Conservation (phyloP, 2,329 filamentous ascomycete species). For the Aspergillus sp. region DNA sequence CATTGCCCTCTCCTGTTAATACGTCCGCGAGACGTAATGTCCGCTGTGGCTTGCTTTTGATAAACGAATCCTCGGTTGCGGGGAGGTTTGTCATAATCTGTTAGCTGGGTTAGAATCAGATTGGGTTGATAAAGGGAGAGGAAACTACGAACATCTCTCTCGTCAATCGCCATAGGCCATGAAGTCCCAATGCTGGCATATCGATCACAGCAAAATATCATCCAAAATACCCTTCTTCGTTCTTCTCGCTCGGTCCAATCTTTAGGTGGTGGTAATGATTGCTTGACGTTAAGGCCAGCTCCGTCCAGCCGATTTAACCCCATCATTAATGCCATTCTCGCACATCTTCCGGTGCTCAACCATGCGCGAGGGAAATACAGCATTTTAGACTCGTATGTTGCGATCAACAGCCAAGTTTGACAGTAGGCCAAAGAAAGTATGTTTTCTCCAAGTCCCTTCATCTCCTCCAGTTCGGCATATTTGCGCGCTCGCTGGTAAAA, state of each 20-base stretch:
- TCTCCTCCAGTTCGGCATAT: slow-evolving; percentile 81
- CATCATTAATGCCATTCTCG: slow-evolving; percentile 85
- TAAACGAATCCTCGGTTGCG: slow-evolving; percentile 74
- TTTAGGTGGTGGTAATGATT: slow-evolving; percentile 74
- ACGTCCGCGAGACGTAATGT: slow-evolving; percentile 56
- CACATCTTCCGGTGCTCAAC: slow-evolving; percentile 79
- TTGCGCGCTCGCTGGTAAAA: slow-evolving; percentile 88
- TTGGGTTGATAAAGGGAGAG: background rate
- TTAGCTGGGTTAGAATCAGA: slow-evolving; percentile 12
- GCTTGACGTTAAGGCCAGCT: slow-evolving; percentile 78
- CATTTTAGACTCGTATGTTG: slow-evolving; percentile 88
- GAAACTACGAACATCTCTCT: slow-evolving; percentile 59
- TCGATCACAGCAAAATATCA: slow-evolving; percentile 81
- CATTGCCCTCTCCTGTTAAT: slow-evolving; percentile 60
- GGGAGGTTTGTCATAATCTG: slow-evolving; percentile 78
- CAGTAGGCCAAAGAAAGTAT: slow-evolving; percentile 81
- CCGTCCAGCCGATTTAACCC: slow-evolving; percentile 84
- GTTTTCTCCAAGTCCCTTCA: slow-evolving; percentile 85
- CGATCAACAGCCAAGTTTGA: slow-evolving; percentile 74
- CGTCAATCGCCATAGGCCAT: slow-evolving; percentile 92
- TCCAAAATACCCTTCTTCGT: slow-evolving; percentile 87
- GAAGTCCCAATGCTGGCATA: slow-evolving; percentile 95
- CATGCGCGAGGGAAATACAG: slow-evolving; percentile 96
- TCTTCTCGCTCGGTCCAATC: slow-evolving; percentile 96
- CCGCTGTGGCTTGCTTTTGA: slow-evolving; percentile 67